These are phyloP conservation scores for Craspedostauros australis DNA, from an alignment of 108 stramenopile genomes.

Conservation along the genomic window DNA sequence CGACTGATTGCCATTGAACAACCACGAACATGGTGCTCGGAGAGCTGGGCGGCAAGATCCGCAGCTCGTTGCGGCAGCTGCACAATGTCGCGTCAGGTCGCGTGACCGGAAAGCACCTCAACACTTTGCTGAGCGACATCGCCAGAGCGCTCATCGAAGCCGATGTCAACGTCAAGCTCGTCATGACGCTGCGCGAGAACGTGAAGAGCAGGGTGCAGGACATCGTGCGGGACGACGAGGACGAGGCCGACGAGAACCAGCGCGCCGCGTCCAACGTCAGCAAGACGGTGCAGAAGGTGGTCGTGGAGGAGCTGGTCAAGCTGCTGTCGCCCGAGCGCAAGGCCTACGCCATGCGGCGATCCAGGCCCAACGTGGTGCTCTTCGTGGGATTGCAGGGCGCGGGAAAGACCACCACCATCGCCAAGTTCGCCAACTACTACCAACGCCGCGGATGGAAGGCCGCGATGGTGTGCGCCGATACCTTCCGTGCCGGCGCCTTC, in stretches of 20 bases:
- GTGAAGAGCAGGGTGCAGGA: slow-evolving; percentile 67
- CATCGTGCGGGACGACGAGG: slow-evolving; percentile 28
- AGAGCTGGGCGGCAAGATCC: slow-evolving; percentile 91
- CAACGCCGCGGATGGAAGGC: slow-evolving; percentile 81
- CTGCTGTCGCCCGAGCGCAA: slow-evolving; percentile 67
- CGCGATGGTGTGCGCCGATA: slow-evolving; percentile 97
- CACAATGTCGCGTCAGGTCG: slow-evolving; percentile 50
- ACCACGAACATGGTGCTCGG: slow-evolving; percentile 89
- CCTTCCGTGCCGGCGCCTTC: slow-evolving; percentile 97
- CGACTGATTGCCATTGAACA: too few species aligned
- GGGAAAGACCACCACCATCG: slow-evolving; percentile 97
- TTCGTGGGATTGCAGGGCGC: slow-evolving; percentile 98
- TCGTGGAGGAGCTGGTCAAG: slow-evolving; percentile 83
- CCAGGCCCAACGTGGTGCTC: slow-evolving; percentile 90
- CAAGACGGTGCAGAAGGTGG: slow-evolving; percentile 84
- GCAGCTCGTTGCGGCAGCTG: slow-evolving; percentile 83
- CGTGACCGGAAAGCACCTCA: slow-evolving; percentile 70
- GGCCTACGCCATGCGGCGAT: slow-evolving; percentile 74
- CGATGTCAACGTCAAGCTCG: slow-evolving; percentile 92
- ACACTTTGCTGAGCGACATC: slow-evolving; percentile 76
- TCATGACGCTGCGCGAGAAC: slow-evolving; percentile 68
- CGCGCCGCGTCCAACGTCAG: slow-evolving; percentile 13
- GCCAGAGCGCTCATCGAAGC: slow-evolving; percentile 88
- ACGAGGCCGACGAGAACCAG: neutral
- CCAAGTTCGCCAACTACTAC: slow-evolving; percentile 96